phyloP scores from a whole-genome alignment of 2,329 filamentous ascomycete genomes.

The Trichoderma brevicompactum region DNA sequence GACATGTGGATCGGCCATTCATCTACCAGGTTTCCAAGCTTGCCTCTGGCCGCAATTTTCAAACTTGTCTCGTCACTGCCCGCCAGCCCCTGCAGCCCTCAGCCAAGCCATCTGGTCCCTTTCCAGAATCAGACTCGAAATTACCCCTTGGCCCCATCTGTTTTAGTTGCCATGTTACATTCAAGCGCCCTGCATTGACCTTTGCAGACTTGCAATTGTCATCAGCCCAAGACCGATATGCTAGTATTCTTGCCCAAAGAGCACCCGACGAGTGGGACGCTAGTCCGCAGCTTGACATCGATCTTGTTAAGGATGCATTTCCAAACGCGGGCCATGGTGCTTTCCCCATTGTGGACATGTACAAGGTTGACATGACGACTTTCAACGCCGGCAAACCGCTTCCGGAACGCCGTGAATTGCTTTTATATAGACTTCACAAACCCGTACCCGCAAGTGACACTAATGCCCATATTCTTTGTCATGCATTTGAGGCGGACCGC shows the following conservation, averaged over 20 bases:
- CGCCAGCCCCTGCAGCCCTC: constrained; percentile 52
- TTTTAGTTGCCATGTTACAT: constrained; percentile 58
- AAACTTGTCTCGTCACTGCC: constrained; percentile 54
- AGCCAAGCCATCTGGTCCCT: constrained; percentile 42
- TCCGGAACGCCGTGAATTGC: constrained; percentile 52
- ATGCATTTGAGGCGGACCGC: constrained; percentile 57
- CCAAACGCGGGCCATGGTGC: constrained; percentile 46
- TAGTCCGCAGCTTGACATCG: constrained; percentile 52
- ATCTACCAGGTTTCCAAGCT: constrained; percentile 54
- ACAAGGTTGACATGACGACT: constrained; percentile 56
- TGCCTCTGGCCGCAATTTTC: constrained; percentile 52
- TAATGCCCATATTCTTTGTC: constrained; percentile 53
- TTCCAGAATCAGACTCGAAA: constrained; percentile 46
- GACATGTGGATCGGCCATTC: constrained; percentile 54
- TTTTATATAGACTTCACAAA: constrained; percentile 53
- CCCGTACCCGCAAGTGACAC: constrained; percentile 47
- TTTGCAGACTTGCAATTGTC: constrained; percentile 46
- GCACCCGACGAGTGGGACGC: constrained; percentile 41
- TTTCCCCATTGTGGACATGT: constrained; percentile 58
- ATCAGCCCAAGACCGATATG: constrained; percentile 50
- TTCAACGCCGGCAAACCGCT: constrained; percentile 50
- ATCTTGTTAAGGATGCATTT: constrained; percentile 44
- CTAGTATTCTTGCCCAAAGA: constrained; percentile 42
- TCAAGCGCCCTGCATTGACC: constrained; percentile 49
- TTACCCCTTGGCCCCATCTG: constrained; percentile 49